phyloP scores from a whole-genome alignment of 2,329 filamentous ascomycete genomes.

The Didymella pinodella region DNA sequence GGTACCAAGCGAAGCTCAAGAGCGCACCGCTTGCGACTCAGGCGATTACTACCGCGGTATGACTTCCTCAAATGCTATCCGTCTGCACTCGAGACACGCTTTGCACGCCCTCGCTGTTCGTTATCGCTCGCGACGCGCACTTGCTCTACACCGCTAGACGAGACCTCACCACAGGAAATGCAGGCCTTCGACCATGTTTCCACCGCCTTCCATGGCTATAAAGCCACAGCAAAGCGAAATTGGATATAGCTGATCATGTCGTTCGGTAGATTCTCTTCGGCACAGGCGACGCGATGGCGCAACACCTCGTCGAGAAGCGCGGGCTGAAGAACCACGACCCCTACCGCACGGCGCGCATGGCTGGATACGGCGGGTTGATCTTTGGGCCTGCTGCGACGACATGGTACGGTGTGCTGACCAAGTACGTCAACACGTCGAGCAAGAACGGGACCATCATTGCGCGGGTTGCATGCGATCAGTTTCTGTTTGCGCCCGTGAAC shows the following conservation, averaged over 20 bases:
- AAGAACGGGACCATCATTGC: slow-evolving; percentile 75
- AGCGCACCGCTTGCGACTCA: slow-evolving; percentile 87
- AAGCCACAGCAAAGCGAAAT: too few relatives aligned
- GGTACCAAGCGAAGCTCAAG: slow-evolving; percentile 87
- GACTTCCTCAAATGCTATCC: neutral
- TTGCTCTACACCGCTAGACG: too few relatives aligned
- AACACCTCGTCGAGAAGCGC: slow-evolving; percentile 86
- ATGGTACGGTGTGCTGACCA: slow-evolving; percentile 84
- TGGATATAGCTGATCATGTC: too few relatives aligned
- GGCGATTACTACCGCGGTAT: slow-evolving; percentile 83
- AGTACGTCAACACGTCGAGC: slow-evolving; percentile 69
- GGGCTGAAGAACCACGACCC: slow-evolving; percentile 77
- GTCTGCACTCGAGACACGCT: too few relatives aligned
- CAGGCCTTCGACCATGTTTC: too few relatives aligned
- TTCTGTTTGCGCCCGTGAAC: slow-evolving; percentile 83
- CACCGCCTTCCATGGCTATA: too few relatives aligned
- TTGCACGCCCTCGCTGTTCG: neutral
- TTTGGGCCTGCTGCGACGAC: slow-evolving; percentile 88
- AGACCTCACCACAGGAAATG: too few relatives aligned
- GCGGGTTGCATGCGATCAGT: slow-evolving; percentile 80
- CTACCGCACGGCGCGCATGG: slow-evolving; percentile 78
- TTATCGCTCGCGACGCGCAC: neutral
- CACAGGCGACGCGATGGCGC: slow-evolving; percentile 87
- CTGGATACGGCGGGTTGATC: slow-evolving; percentile 65
- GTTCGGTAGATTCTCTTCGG: slow-evolving; percentile 77